phyloP scores from a whole-genome alignment of 768 basidiomycete genomes.

The Suillus cothurnatus region DNA sequence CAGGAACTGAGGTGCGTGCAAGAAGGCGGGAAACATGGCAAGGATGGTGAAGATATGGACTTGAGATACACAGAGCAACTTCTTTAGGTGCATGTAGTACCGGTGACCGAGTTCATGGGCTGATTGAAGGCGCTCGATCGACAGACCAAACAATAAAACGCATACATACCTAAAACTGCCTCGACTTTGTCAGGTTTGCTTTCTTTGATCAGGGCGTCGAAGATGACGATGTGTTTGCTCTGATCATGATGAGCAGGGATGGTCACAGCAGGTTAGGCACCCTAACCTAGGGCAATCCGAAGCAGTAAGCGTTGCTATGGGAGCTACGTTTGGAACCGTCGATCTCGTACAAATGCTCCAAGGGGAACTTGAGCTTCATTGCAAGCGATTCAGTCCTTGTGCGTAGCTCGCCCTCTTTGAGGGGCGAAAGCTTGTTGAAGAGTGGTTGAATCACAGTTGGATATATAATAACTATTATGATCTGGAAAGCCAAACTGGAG shows the following conservation, averaged over 20 bases:
- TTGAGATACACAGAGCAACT: slow-evolving; percentile 85
- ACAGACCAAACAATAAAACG: not conserved
- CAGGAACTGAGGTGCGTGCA: slow-evolving; percentile 77
- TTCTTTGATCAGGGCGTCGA: slow-evolving; percentile 94
- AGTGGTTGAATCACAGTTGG: slow-evolving; percentile 91
- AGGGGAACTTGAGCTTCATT: slow-evolving; percentile 82
- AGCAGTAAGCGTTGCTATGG: slow-evolving; percentile 99
- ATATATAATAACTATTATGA: slow-evolving; percentile 81
- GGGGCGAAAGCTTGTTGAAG: slow-evolving; percentile 95
- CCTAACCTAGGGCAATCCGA: slow-evolving; percentile 89
- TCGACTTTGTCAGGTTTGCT: slow-evolving; percentile 91
- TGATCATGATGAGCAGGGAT: slow-evolving; percentile 25
- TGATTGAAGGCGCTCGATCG: slow-evolving; percentile 20
- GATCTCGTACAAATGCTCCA: slow-evolving; percentile 95
- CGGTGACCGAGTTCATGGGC: slow-evolving; percentile 98
- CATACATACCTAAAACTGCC: slow-evolving; percentile 73
- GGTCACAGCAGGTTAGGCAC: not conserved
- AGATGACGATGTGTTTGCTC: slow-evolving; percentile 96
- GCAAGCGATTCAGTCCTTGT: slow-evolving; percentile 78
- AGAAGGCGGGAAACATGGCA: slow-evolving; percentile 87
- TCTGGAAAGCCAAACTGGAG: slow-evolving; percentile 74
- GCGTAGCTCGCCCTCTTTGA: slow-evolving; percentile 76
- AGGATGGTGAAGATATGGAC: slow-evolving; percentile 87
- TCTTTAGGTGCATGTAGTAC: slow-evolving; percentile 89
- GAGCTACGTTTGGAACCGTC: slow-evolving; percentile 95